A percentile compares a stretch with the other conserved stretches of the same genome.
These are phyloP conservation scores for Arthrobotrys sinensis DNA, from an alignment of 2,329 filamentous ascomycete species.

Conservation along the genomic window DNA sequence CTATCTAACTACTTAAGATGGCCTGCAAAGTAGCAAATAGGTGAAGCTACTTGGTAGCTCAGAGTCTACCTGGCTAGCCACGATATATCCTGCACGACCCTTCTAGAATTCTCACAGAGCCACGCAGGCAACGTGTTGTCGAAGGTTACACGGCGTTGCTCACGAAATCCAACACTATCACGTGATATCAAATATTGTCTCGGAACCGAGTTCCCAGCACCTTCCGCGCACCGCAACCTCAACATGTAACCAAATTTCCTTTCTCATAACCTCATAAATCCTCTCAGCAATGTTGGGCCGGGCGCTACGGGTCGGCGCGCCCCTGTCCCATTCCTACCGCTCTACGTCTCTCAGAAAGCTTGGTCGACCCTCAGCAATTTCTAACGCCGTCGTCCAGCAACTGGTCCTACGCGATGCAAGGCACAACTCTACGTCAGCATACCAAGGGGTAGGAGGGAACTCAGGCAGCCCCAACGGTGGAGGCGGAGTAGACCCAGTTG, in stretches of 20 bases:
- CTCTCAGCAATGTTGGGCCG: conserved; percentile 37
- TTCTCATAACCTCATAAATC: not conserved
- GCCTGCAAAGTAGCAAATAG: too few relatives aligned
- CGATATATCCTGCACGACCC: too few relatives aligned
- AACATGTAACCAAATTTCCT: conserved; percentile 35
- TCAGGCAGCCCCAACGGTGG: conserved; percentile 35
- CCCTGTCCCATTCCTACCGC: conserved; percentile 38
- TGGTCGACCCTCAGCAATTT: conserved; percentile 1
- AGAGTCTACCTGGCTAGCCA: too few relatives aligned
- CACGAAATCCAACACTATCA: conserved; percentile 49
- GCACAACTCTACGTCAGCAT: conserved; percentile 48
- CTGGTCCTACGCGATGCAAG: conserved; percentile 39
- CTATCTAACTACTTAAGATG: too few relatives aligned
- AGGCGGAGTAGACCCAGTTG: conserved; percentile 86
- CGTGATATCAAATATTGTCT: conserved; percentile 51
- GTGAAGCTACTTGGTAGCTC: too few relatives aligned
- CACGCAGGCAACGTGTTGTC: conserved; percentile 19
- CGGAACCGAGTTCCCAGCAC: not conserved
- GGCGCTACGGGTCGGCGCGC: conserved; percentile 48
- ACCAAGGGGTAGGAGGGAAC: conserved; percentile 32
- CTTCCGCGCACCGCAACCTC: conserved; percentile 16
- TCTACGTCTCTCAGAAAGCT: conserved; percentile 15
- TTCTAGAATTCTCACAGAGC: not conserved
- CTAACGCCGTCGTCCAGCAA: conserved; percentile 7
- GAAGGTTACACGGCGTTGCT: conserved; percentile 8